A percentile compares a stretch with the other conserved stretches of the same genome.
Conservation (phyloP, 108 stramenopile species). For the Skeletonema costatum region DNA sequence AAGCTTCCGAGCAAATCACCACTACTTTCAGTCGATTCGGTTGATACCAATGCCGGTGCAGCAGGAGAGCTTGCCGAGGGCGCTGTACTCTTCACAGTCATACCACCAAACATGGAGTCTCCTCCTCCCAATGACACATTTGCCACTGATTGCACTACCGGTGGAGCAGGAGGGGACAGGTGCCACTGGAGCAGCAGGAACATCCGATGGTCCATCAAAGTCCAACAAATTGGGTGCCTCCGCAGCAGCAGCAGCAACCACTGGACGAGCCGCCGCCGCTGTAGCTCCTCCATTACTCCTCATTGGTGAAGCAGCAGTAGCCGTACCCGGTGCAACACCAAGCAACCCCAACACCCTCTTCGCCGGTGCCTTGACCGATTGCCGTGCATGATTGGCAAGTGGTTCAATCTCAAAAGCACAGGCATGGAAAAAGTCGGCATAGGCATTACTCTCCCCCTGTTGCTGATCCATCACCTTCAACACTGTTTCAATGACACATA, state of each 20-base stretch:
- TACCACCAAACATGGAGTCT: constrained; percentile 58
- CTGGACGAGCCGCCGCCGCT: constrained; percentile 17
- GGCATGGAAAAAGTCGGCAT: constrained; percentile 84
- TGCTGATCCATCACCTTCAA: constrained; percentile 48
- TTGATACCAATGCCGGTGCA: constrained; percentile 12
- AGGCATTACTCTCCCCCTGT: constrained; percentile 53
- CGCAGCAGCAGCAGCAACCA: constrained; percentile 32
- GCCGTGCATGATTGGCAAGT: constrained; percentile 64
- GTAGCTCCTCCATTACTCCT: constrained; percentile 6
- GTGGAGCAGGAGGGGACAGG: constrained; percentile 29
- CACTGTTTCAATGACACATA: constrained; percentile 84
- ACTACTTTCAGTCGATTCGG: constrained; percentile 15
- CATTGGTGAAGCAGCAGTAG: constrained; percentile 26
- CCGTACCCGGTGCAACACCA: constrained; percentile 51
- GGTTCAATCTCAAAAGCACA: constrained; percentile 79
- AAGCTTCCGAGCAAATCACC: constrained; percentile 48
- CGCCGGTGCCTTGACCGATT: constrained; percentile 73
- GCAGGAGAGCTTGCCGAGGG: constrained; percentile 22
- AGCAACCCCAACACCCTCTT: constrained; percentile 64
- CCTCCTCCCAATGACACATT: constrained; percentile 15
- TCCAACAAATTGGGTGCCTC: constrained; percentile 74
- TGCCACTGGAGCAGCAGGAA: constrained; percentile 19
- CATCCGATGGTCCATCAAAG: constrained; percentile 58
- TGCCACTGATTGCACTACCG: constrained; percentile 17
- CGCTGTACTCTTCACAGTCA: constrained; percentile 51